phyloP scores from a whole-genome alignment of 2,329 filamentous ascomycete species.

The Macrophomina pseudophaseolina region DNA sequence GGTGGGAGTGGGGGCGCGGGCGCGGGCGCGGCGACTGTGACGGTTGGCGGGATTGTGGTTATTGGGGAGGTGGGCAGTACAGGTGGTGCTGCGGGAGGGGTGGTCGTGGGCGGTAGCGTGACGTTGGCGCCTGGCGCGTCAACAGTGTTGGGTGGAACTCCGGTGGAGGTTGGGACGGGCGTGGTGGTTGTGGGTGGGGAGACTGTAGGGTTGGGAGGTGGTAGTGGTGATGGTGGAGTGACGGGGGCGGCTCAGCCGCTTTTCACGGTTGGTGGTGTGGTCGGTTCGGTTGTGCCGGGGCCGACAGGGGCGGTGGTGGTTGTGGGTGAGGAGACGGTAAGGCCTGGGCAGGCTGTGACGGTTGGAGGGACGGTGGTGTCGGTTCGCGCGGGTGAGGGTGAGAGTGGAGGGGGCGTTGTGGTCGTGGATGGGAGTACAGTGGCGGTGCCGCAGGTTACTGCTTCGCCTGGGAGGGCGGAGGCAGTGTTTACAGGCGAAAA shows the following conservation, averaged over 20 bases:
- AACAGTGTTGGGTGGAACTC: constrained; percentile 39
- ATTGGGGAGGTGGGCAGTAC: background rate
- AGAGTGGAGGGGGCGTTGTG: background rate
- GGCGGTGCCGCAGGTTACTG: background rate
- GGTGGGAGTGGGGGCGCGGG: background rate
- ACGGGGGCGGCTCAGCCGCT: background rate
- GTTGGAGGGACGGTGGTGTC: background rate
- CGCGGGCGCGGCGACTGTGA: too few species aligned
- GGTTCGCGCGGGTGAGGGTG: background rate
- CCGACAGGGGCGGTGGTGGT: background rate
- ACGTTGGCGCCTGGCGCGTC: constrained; percentile 40
- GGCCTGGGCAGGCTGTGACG: background rate
- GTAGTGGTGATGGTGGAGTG: background rate
- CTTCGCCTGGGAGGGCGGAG: background rate
- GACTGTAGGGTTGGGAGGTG: background rate
- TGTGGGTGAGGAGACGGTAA: background rate
- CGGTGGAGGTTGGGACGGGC: constrained; percentile 31
- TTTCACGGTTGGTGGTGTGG: background rate
- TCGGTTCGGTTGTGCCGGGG: background rate
- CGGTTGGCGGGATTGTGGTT: background rate
- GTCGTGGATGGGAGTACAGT: background rate
- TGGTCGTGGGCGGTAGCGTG: constrained; percentile 34
- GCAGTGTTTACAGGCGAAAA: background rate
- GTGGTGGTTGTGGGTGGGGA: background rate
- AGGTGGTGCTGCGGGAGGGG: background rate